Percentiles rank a stretch among this genome's conserved stretches.
Conservation (phyloP, 768 basidiomycete genomes). For the Coprinellus micaceus region DNA sequence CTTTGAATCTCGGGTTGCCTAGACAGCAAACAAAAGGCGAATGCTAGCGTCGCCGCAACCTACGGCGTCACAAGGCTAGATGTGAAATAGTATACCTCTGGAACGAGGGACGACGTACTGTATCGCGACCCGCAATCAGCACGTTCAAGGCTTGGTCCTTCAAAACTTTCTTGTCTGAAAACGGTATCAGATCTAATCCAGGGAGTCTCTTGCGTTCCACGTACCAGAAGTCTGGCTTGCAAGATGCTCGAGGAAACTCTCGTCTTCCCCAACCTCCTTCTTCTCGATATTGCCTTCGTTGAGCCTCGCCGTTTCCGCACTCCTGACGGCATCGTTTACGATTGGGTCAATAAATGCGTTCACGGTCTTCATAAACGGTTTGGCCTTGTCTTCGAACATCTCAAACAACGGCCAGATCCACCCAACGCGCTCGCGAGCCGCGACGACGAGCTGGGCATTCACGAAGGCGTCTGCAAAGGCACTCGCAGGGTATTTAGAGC, state of each 20-base stretch:
- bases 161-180: conserved; percentile 42
- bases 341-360: conserved; percentile 51
- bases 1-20: conserved; percentile 23
- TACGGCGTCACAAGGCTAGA: conserved; percentile 3
- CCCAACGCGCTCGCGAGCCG: conserved; percentile 41
- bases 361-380: conserved; percentile 48
- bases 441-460: conserved; percentile 41
- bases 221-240: conserved; percentile 44
- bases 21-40: conserved; percentile 24
- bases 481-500: conserved; percentile 28
- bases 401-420: conserved; percentile 56
- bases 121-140: conserved; percentile 39
- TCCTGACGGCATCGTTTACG: conserved; percentile 44
- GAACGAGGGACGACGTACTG: conserved; percentile 22
- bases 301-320: conserved; percentile 25
- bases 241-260: conserved; percentile 55
- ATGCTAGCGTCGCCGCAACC: conserved; percentile 29
- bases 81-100: not conserved
- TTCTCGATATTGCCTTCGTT: conserved; percentile 14
- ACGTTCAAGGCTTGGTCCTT: conserved; percentile 41
- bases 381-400: conserved; percentile 43
- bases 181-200: conserved; percentile 5
- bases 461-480: conserved; percentile 49
- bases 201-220: too few species aligned
- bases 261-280: conserved; percentile 34